Conservation (phyloP, 805 yeast species). For the Yarrowia hollandica region DNA sequence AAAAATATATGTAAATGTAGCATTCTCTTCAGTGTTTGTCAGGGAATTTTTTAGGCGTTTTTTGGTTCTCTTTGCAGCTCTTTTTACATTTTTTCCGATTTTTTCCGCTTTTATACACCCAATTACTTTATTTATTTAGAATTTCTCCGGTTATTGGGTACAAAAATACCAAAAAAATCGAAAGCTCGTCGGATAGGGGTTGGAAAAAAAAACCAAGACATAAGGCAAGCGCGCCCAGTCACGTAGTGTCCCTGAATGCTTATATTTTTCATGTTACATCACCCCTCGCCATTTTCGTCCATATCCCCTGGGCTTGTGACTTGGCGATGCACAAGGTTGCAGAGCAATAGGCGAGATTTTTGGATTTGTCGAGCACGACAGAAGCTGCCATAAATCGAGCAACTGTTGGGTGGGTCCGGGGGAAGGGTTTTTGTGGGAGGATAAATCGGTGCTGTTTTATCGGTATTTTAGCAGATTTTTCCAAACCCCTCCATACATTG, state of each 20-base stretch:
- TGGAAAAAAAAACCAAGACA: neutral
- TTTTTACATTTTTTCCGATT: neutral
- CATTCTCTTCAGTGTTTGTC: too few species aligned
- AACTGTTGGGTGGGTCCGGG: neutral
- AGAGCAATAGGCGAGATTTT: conserved; percentile 11
- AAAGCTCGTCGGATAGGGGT: neutral
- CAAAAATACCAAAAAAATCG: neutral
- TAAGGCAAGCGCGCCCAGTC: neutral
- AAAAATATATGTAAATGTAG: too few species aligned
- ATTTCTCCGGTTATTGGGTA: neutral
- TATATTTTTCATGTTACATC: neutral
- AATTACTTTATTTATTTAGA: neutral
- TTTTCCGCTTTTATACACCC: neutral
- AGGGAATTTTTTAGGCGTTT: too few species aligned
- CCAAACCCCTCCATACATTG: neutral
- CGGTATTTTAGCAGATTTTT: neutral
- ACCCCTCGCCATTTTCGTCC: neutral
- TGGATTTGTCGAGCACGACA: conserved; percentile 2
- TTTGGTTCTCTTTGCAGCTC: too few species aligned
- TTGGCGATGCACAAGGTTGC: conserved; percentile 20
- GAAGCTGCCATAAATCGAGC: neutral
- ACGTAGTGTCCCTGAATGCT: neutral
- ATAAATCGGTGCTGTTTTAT: neutral
- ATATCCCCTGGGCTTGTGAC: conserved; percentile 1
- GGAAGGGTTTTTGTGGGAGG: neutral